Conservation (phyloP, 352 stramenopile genomes). For the Peronospora destructor region DNA sequence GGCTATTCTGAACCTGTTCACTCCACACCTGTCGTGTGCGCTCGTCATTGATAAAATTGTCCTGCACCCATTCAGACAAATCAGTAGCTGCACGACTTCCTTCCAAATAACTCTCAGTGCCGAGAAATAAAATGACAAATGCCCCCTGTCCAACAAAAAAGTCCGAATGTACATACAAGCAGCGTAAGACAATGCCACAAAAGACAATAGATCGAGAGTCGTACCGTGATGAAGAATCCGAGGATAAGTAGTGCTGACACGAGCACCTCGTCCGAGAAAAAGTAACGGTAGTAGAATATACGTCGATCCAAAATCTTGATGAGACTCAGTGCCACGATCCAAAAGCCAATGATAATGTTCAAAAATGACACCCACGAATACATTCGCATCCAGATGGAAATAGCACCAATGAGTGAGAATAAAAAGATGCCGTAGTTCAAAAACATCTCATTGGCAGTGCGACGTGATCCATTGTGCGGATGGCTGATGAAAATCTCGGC, state of each 20-base stretch:
- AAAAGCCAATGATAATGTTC: constrained; percentile 61
- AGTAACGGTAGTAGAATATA: constrained; percentile 86
- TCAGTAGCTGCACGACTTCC: constrained; percentile 65
- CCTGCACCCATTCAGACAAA: constrained; percentile 76
- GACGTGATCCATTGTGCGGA: constrained; percentile 48
- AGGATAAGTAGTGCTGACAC: constrained; percentile 74
- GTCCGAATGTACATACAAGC: neutral
- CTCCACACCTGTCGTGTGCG: constrained; percentile 73
- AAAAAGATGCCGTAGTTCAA: constrained; percentile 86
- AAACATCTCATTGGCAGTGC: constrained; percentile 75
- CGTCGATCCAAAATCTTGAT: constrained; percentile 80
- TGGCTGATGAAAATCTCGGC: constrained; percentile 71
- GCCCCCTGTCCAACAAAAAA: constrained; percentile 36
- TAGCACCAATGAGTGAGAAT: constrained; percentile 72
- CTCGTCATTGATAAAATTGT: constrained; percentile 86
- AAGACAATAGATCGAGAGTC: neutral
- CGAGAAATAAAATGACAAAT: constrained; percentile 78
- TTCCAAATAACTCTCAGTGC: constrained; percentile 83
- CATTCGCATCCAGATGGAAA: constrained; percentile 85
- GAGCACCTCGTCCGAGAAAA: constrained; percentile 84
- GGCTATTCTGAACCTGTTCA: constrained; percentile 77
- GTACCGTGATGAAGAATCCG: constrained; percentile 77
- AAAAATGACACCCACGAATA: constrained; percentile 78
- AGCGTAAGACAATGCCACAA: neutral
- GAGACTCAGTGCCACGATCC: constrained; percentile 51